Percentiles rank a stretch among this genome's conserved stretches.
Evolutionary conservation across 352 stramenopile species (phyloP).

Genomic region (Phytophthora kernoviae): DNA sequence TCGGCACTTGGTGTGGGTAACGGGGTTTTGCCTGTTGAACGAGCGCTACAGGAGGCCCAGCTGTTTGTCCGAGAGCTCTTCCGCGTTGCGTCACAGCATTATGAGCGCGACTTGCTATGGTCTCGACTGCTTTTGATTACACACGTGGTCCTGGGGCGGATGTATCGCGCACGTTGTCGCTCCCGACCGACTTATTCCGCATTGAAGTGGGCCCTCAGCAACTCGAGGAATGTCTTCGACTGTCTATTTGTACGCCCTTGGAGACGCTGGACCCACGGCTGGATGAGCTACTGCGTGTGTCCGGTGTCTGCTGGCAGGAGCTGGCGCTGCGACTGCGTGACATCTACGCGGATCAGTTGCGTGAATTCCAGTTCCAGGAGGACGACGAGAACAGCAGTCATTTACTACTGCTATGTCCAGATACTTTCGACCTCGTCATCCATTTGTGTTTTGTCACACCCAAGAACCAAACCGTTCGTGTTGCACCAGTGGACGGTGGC

Average conservation of each 20-base stretch:
- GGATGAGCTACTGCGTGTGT: slow-evolving; percentile 64
- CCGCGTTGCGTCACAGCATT: slow-evolving; percentile 77
- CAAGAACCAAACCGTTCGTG: slow-evolving; percentile 20
- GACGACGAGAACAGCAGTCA: slow-evolving; percentile 75
- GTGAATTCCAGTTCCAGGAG: slow-evolving; percentile 86
- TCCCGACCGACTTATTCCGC: slow-evolving; percentile 63
- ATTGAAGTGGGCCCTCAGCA: slow-evolving; percentile 82
- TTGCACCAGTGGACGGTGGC: slow-evolving; percentile 7
- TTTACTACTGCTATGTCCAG: slow-evolving; percentile 78
- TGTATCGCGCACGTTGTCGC: slow-evolving; percentile 55
- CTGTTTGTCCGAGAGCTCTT: slow-evolving; percentile 82
- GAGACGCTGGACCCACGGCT: slow-evolving; percentile 79
- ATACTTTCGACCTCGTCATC: slow-evolving; percentile 89
- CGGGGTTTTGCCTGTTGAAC: slow-evolving; percentile 57
- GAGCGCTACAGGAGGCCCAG: slow-evolving; percentile 76
- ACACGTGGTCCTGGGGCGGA: slow-evolving; percentile 49
- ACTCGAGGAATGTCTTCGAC: slow-evolving; percentile 79
- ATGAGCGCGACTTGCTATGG: slow-evolving; percentile 87
- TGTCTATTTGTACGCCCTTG: slow-evolving; percentile 84
- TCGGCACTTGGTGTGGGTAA: slow-evolving; percentile 50
- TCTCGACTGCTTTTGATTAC: slow-evolving; percentile 82
- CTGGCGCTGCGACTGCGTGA: slow-evolving; percentile 74
- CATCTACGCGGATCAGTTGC: slow-evolving; percentile 79
- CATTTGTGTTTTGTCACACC: slow-evolving; percentile 74
- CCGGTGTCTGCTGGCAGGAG: slow-evolving; percentile 81